phyloP scores from a whole-genome alignment of 257 asterid genomes.

The Coffea eugenioides region DNA sequence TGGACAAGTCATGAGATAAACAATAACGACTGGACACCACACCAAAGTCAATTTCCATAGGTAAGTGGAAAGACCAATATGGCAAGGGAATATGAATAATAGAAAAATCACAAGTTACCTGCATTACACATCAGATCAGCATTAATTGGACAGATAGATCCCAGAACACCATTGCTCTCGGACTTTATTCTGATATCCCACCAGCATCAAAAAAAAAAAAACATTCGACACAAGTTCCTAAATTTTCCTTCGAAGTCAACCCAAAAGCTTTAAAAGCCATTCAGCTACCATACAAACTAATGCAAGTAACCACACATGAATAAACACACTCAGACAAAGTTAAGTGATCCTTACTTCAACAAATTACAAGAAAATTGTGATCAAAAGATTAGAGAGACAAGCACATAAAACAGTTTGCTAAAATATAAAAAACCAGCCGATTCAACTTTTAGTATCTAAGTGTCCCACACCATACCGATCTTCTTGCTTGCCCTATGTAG shows the following conservation, averaged over 20 bases:
- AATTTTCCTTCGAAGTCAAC: neutral
- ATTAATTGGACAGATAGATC: neutral
- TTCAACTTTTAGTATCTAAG: neutral
- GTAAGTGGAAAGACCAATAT: neutral
- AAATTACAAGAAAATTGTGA: neutral
- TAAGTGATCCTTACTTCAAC: neutral
- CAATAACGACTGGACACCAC: neutral
- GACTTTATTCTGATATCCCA: neutral
- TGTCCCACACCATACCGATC: constrained; percentile 36
- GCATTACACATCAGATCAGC: neutral
- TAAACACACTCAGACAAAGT: neutral
- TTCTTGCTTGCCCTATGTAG: constrained; percentile 49
- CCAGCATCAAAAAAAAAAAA: neutral
- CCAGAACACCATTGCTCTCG: neutral
- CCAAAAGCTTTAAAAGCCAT: neutral
- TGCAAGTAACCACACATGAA: neutral
- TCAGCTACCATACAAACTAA: neutral
- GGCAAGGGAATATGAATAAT: neutral
- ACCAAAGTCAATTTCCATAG: neutral
- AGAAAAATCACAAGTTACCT: neutral
- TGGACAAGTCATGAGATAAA: neutral
- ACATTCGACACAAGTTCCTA: neutral
- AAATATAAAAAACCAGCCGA: neutral
- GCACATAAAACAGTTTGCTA: neutral
- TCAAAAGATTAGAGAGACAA: neutral